phyloP scores from a whole-genome alignment of 148 eudicot species.

The Limonium bicolor region DNA sequence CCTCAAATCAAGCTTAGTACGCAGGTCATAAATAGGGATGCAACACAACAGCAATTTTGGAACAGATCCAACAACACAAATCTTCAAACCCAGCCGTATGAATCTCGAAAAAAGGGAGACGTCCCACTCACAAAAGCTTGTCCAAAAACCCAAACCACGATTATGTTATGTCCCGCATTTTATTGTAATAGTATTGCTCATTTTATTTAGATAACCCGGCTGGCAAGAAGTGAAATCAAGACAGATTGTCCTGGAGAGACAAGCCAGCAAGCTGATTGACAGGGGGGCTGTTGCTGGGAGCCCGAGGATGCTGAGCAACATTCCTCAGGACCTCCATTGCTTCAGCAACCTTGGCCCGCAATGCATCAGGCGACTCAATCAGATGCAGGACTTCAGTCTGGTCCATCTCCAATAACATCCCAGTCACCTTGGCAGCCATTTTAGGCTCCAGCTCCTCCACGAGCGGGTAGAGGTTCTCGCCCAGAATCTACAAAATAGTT shows the following conservation, averaged over 20 bases:
- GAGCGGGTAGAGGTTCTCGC: conserved; percentile 66
- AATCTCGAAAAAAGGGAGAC: background rate
- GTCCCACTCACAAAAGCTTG: background rate
- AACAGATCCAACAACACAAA: conserved; percentile 1
- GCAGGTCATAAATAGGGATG: too few relatives aligned
- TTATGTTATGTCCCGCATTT: background rate
- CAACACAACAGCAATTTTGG: background rate
- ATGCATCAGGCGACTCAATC: conserved; percentile 61
- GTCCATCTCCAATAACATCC: conserved; percentile 81
- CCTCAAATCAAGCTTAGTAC: too few relatives aligned
- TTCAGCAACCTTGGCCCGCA: conserved; percentile 68
- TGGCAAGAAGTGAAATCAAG: conserved; percentile 1
- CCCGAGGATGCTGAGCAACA: conserved; percentile 42
- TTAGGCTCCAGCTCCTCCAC: conserved; percentile 68
- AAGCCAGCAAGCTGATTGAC: conserved; percentile 47
- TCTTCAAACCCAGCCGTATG: background rate
- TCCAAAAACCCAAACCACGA: background rate
- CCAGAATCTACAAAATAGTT: conserved; percentile 34
- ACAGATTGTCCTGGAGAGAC: conserved; percentile 39
- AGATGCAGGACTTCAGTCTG: conserved; percentile 63
- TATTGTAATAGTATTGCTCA: background rate
- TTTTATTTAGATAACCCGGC: background rate
- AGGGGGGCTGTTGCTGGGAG: conserved; percentile 14
- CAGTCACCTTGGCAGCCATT: conserved; percentile 67
- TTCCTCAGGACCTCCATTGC: conserved; percentile 62